These are phyloP conservation scores for Mycena galopus DNA, from an alignment of 768 basidiomycete genomes.

Conservation along the genomic window DNA sequence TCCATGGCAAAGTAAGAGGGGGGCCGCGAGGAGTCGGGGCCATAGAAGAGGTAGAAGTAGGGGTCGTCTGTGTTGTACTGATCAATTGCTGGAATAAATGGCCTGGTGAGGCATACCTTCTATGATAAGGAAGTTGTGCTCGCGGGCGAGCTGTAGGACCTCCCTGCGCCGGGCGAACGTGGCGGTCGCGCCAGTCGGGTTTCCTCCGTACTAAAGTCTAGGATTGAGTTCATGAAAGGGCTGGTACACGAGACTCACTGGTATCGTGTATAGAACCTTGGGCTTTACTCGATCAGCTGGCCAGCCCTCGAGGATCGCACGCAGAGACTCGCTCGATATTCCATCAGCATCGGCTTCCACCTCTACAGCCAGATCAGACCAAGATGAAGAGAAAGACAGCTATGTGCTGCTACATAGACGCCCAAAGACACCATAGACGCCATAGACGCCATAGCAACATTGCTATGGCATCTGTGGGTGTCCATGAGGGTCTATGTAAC, in stretches of 20 bases:
- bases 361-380: constrained; percentile 59
- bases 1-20: constrained; percentile 90
- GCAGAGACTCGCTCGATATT: constrained; percentile 70
- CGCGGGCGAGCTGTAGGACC: constrained; percentile 77
- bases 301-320: constrained; percentile 80
- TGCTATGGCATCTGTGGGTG: too few species aligned
- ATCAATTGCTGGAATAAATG: constrained; percentile 8
- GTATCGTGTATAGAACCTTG: constrained; percentile 85
- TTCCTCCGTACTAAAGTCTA: constrained; percentile 81
- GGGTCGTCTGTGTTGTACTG: constrained; percentile 77
- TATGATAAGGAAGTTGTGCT: constrained; percentile 85
- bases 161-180: constrained; percentile 76
- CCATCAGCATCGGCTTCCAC: constrained; percentile 83
- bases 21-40: constrained; percentile 66
- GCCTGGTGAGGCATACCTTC: constrained; percentile 68
- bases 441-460: too few species aligned
- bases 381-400: neutral
- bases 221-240: neutral
- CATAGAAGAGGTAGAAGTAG: constrained; percentile 84
- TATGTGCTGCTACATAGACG: too few species aligned
- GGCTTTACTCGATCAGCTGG: constrained; percentile 78
- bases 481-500: too few species aligned
- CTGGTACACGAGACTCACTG: constrained; percentile 56
- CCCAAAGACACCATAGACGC: too few species aligned
- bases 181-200: constrained; percentile 88